A percentile compares a stretch with the other conserved stretches of the same genome.
phyloP scores from a whole-genome alignment of 2,329 filamentous ascomycete genomes.

The Simplicillium sp. region DNA sequence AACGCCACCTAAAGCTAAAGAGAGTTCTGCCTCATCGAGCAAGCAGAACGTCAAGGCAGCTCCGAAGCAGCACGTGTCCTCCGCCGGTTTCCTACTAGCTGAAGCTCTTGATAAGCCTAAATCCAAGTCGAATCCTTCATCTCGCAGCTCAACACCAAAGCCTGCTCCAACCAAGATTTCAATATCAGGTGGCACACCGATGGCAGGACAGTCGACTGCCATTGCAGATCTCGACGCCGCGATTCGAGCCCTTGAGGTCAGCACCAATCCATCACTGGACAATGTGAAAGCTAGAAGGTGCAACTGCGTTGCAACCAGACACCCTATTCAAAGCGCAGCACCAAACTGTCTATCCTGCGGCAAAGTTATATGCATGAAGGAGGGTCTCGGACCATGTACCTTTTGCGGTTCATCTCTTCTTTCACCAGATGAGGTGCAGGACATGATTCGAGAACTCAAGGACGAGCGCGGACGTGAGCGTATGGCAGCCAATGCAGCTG shows the following conservation, averaged over 20 bases:
- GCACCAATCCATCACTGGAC: constrained; percentile 69
- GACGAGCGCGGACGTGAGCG: constrained; percentile 82
- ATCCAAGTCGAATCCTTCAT: constrained; percentile 40
- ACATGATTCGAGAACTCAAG: constrained; percentile 74
- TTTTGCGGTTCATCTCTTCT: constrained; percentile 75
- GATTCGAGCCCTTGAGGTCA: constrained; percentile 82
- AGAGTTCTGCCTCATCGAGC: constrained; percentile 11
- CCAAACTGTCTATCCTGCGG: constrained; percentile 90
- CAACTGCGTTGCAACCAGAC: constrained; percentile 78
- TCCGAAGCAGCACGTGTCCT: constrained; percentile 43
- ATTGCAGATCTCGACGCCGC: constrained; percentile 67
- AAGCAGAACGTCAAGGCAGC: constrained; percentile 30
- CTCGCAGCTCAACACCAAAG: constrained; percentile 45
- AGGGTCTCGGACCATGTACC: constrained; percentile 89
- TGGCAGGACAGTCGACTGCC: constrained; percentile 71
- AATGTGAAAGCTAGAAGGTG: constrained; percentile 55
- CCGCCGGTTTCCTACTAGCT: constrained; percentile 71
- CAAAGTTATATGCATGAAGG: constrained; percentile 90
- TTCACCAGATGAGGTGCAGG: constrained; percentile 63
- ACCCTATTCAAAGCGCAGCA: constrained; percentile 81
- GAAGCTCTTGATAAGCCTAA: constrained; percentile 55
- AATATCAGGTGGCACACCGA: constrained; percentile 67
- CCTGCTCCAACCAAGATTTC: constrained; percentile 55
- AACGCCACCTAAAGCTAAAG: constrained; percentile 16
- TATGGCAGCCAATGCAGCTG: constrained; percentile 69